phyloP scores from a whole-genome alignment of 2,329 filamentous ascomycete species.

The Cercospora zeae-maydis region DNA sequence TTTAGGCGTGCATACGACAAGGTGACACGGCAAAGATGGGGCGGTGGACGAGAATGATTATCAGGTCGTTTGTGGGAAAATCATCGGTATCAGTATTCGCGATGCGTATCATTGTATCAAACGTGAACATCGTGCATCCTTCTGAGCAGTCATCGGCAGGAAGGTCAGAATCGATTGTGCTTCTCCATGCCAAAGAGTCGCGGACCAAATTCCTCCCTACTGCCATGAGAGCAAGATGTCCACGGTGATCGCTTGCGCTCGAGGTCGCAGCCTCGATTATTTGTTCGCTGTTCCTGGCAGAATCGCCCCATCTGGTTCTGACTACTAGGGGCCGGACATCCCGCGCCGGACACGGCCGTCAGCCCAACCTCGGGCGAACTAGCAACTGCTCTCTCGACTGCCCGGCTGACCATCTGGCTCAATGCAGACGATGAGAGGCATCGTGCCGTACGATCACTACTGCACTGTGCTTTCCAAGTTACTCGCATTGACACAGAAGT shows the following conservation, averaged over 20 bases:
- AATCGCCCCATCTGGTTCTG: background rate
- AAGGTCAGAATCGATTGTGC: too few relatives aligned
- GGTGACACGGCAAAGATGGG: background rate
- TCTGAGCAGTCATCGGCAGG: background rate
- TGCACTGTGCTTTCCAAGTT: background rate
- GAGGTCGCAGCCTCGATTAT: background rate
- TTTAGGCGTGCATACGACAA: conserved; percentile 1
- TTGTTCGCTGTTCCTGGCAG: background rate
- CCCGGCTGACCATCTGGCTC: background rate
- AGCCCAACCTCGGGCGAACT: conserved; percentile 12
- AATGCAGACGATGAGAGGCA: background rate
- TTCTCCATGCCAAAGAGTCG: background rate
- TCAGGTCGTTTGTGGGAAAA: background rate
- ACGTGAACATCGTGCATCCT: background rate
- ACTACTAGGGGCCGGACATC: background rate
- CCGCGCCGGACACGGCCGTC: background rate
- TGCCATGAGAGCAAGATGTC: background rate
- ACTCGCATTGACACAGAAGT: background rate
- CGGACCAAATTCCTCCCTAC: background rate
- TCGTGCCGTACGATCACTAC: background rate
- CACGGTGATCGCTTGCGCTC: background rate
- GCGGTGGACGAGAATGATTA: background rate
- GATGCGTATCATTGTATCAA: background rate
- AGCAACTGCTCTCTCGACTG: conserved; percentile 28
- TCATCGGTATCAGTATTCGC: background rate